Evolutionary conservation across 345 rosid species (phyloP).

Genomic region (Eucalyptus tenuipes): DNA sequence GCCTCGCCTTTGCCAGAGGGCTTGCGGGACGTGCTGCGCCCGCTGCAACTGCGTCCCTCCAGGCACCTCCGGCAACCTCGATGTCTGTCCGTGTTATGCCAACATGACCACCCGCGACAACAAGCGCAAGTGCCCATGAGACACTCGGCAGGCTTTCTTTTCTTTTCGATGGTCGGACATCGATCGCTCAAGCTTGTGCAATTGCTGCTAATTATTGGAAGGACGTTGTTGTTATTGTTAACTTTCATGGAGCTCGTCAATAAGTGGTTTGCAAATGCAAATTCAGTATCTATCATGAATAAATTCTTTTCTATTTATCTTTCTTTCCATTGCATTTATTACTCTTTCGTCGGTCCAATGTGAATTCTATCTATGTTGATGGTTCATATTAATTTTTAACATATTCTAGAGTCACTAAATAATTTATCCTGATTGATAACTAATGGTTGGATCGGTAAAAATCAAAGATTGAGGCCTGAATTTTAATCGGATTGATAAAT

Average conservation of each 20-base stretch:
- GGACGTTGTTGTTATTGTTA: background rate
- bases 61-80: constrained; percentile 54
- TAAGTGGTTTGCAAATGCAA: background rate
- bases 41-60: constrained; percentile 80
- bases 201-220: background rate
- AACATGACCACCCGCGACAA: constrained; percentile 54
- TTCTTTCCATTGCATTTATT: background rate
- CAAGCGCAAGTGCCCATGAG: constrained; percentile 59
- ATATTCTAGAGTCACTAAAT: background rate
- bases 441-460: background rate
- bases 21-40: constrained; percentile 63
- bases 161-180: background rate
- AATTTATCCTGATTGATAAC: background rate
- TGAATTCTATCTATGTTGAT: background rate
- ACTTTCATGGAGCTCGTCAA: background rate
- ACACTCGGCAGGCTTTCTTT: background rate
- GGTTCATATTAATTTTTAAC: background rate
- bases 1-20: constrained; percentile 50
- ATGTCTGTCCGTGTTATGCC: constrained; percentile 57
- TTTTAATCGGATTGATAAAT: background rate
- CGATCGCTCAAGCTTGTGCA: background rate
- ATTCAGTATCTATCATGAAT: background rate
- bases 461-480: background rate
- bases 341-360: background rate
- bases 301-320: background rate